Conservation (phyloP, 495 filamentous ascomycete species). For the Aspergillus biplanus region DNA sequence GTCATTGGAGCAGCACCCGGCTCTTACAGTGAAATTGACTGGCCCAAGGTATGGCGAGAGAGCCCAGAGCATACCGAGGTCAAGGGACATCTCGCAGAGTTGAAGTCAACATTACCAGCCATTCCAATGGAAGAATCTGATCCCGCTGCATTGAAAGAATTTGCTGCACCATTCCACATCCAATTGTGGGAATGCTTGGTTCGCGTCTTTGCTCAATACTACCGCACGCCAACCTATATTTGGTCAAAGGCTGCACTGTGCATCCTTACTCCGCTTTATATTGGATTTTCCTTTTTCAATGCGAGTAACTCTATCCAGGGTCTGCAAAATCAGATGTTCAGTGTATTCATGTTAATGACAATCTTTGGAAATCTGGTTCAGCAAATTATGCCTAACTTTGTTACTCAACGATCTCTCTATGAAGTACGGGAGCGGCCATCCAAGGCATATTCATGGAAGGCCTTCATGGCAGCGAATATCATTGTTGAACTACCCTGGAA, state of each 20-base stretch:
- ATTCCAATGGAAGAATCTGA: background rate
- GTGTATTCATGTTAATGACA: conserved; percentile 78
- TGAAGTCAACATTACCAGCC: background rate
- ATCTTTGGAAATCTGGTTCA: conserved; percentile 73
- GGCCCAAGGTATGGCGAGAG: conserved; percentile 76
- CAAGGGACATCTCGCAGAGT: conserved; percentile 1
- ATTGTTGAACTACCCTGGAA: conserved; percentile 70
- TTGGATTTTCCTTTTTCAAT: conserved; percentile 82
- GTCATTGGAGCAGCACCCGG: conserved; percentile 72
- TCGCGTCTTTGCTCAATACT: conserved; percentile 44
- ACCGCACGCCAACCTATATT: conserved; percentile 44
- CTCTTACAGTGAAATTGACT: conserved; percentile 71
- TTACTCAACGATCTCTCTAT: conserved; percentile 67
- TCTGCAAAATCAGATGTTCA: conserved; percentile 81
- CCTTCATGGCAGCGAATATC: conserved; percentile 70
- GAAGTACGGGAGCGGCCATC: conserved; percentile 81
- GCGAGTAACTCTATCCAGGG: conserved; percentile 69
- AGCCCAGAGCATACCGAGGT: conserved; percentile 64
- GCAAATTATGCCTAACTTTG: conserved; percentile 71
- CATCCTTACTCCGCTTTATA: conserved; percentile 58
- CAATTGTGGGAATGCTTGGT: conserved; percentile 4
- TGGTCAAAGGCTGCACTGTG: conserved; percentile 31
- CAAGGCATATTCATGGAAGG: conserved; percentile 75
- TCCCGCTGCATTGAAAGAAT: background rate
- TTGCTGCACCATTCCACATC: background rate